Base-by-base conservation (phyloP, 2,329 filamentous ascomycete species). In the Gaeumannomyces tritici region DNA sequence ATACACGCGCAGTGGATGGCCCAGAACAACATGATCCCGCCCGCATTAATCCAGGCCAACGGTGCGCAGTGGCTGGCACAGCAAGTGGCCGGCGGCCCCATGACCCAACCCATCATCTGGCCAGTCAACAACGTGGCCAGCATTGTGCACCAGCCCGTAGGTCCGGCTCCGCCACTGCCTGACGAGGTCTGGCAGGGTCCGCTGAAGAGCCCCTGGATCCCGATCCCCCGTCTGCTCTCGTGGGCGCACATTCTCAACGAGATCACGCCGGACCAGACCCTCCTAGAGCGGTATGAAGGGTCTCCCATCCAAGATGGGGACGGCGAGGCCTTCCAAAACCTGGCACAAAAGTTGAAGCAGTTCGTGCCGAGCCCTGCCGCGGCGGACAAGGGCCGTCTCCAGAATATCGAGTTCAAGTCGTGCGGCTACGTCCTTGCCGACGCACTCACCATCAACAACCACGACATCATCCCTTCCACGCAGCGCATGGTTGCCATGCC, bases 391-490 rank as follows among this genome's bases (percentile, higher is more conserved):
- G 4, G 73, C 73, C 47, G 47, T 21, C 67, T 79, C 27, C 69
- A 71, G 29, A 71, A 68, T 18, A 71, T 88, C 33, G 75, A 77
- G 1, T 80, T 88, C 71, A 80, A 79, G 35, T 87, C 84, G 0
- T 88, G 85, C 68, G 86, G 86, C 60, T 88, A 88, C 67, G 82
- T 80, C 42, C 70, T 73, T 7, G 69, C 87, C 1, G 72, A 75
- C 24, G 33, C 64, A 0, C 62, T 68, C 0, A 69, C 69, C 29
- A 70, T 79, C 57, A 73, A 77, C 62, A 74, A 78, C 12, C 70
- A 73, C 60, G 65, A 65, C 28, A 68, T 78, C 58, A 66, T 77
- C 11, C 65, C 66, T 15, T 18, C 63, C n/a, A 60, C 64, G 26
- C 69, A 71, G 2, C 55, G 65, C 13, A 64, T 18, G 4, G 66